These are phyloP conservation scores for Apophysomyces trapeziformis DNA, from an alignment of 371 early-diverging fungal species.

Conservation along the genomic window DNA sequence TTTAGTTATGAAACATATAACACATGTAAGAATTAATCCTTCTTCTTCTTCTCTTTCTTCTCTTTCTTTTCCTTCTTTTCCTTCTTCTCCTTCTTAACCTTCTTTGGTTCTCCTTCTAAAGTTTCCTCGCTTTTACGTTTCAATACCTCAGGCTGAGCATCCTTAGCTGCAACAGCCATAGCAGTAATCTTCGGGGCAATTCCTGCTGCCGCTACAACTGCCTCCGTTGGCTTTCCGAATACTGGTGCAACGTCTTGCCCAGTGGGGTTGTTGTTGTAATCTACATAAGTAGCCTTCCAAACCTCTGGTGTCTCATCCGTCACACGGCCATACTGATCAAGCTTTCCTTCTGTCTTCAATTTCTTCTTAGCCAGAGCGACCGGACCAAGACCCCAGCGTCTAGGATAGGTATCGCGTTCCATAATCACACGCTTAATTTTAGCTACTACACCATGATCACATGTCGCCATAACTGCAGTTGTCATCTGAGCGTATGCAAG, in stretches of 20 bases:
- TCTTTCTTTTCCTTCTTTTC: slow-evolving; percentile 42
- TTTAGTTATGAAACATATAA: neutral
- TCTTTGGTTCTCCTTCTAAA: slow-evolving; percentile 23
- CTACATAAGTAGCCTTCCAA: slow-evolving; percentile 79
- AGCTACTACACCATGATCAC: slow-evolving; percentile 94
- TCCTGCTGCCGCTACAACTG: slow-evolving; percentile 46
- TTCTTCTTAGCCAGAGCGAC: slow-evolving; percentile 95
- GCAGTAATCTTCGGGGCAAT: slow-evolving; percentile 41
- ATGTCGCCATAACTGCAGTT: slow-evolving; percentile 91
- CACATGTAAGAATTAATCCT: slow-evolving; percentile 30
- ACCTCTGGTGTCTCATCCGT: slow-evolving; percentile 82
- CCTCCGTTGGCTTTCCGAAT: slow-evolving; percentile 35
- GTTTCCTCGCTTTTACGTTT: slow-evolving; percentile 36
- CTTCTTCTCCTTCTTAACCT: slow-evolving; percentile 39
- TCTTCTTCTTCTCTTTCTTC: slow-evolving; percentile 49
- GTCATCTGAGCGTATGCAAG: slow-evolving; percentile 97
- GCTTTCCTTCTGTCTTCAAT: slow-evolving; percentile 94
- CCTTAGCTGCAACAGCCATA: slow-evolving; percentile 41
- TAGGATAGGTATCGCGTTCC: slow-evolving; percentile 99
- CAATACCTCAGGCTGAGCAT: slow-evolving; percentile 18
- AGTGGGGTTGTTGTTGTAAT: slow-evolving; percentile 65
- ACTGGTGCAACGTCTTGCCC: slow-evolving; percentile 39
- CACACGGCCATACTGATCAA: slow-evolving; percentile 94
- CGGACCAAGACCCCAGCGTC: slow-evolving; percentile 98
- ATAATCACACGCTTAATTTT: slow-evolving; percentile 99